Evolutionary conservation across 345 rosid genomes (phyloP).

Genomic region (Ricinus communis): DNA sequence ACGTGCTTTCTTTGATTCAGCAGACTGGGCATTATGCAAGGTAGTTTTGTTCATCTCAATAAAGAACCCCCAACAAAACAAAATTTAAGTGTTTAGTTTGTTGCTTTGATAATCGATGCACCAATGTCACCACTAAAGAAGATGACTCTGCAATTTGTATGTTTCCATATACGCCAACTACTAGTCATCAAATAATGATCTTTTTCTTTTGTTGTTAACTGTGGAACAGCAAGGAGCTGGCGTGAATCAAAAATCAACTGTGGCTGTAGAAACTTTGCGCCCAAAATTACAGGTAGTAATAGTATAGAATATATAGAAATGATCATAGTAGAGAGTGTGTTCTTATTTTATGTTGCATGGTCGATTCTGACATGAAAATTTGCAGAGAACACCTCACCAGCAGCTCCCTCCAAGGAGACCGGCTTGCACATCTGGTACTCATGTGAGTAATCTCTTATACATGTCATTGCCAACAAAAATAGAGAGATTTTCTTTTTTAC

Average conservation of each 20-base stretch:
- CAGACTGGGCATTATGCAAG: constrained; percentile 88
- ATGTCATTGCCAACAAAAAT: background rate
- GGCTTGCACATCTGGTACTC: constrained; percentile 51
- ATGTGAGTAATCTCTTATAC: constrained; percentile 1
- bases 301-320: too few relatives aligned
- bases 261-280: constrained; percentile 55
- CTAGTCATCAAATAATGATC: too few relatives aligned
- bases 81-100: too few relatives aligned
- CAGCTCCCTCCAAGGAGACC: constrained; percentile 76
- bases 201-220: background rate
- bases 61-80: too few relatives aligned
- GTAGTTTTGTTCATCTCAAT: constrained; percentile 30
- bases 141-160: too few relatives aligned
- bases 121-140: too few relatives aligned
- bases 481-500: background rate
- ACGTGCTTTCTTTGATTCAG: constrained; percentile 92
- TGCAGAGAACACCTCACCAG: constrained; percentile 73
- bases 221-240: constrained; percentile 69
- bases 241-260: constrained; percentile 43
- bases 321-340: too few relatives aligned
- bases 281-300: constrained; percentile 74
- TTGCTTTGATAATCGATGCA: too few relatives aligned
- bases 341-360: background rate
- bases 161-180: too few relatives aligned
- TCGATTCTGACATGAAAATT: background rate